Evolutionary conservation across 768 basidiomycete species (phyloP).

Genomic region (Exsudoporus frostii): DNA sequence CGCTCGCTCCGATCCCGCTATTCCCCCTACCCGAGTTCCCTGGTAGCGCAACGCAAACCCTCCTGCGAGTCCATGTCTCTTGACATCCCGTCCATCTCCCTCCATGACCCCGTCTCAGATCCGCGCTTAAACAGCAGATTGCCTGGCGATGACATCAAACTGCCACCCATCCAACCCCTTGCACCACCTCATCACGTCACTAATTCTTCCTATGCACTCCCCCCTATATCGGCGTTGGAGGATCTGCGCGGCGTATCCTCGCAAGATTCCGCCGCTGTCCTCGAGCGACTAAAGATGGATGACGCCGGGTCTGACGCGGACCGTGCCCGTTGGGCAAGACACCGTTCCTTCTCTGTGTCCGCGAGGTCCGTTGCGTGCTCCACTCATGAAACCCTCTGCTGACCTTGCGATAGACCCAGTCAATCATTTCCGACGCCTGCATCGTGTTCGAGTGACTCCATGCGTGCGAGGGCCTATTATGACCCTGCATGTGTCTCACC

Average conservation of each 20-base stretch:
- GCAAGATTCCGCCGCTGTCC: constrained; percentile 61
- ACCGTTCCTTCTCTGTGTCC: constrained; percentile 44
- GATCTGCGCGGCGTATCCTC: constrained; percentile 50
- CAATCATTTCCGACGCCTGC: constrained; percentile 18
- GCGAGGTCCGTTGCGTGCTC: constrained; percentile 24
- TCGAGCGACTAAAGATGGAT: constrained; percentile 58
- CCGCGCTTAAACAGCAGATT: constrained; percentile 19
- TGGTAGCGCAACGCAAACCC: constrained; percentile 22
- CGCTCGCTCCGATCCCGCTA: constrained; percentile 34
- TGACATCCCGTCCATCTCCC: constrained; percentile 35
- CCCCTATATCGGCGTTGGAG: constrained; percentile 69
- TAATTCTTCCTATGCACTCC: constrained; percentile 50
- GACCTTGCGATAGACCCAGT: constrained; percentile 11
- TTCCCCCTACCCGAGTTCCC: constrained; percentile 44
- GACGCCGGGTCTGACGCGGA: constrained; percentile 34
- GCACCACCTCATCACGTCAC: constrained; percentile 25
- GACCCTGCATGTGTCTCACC: constrained; percentile 17
- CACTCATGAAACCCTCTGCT: not conserved
- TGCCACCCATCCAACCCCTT: constrained; percentile 43
- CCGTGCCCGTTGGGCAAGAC: constrained; percentile 35
- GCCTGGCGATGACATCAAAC: constrained; percentile 35
- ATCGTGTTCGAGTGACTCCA: constrained; percentile 26
- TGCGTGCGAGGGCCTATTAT: constrained; percentile 11
- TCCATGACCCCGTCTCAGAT: constrained; percentile 31
- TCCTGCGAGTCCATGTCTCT: constrained; percentile 31